Conservation (phyloP, 352 stramenopile genomes). For the Pythium folliculosum region DNA sequence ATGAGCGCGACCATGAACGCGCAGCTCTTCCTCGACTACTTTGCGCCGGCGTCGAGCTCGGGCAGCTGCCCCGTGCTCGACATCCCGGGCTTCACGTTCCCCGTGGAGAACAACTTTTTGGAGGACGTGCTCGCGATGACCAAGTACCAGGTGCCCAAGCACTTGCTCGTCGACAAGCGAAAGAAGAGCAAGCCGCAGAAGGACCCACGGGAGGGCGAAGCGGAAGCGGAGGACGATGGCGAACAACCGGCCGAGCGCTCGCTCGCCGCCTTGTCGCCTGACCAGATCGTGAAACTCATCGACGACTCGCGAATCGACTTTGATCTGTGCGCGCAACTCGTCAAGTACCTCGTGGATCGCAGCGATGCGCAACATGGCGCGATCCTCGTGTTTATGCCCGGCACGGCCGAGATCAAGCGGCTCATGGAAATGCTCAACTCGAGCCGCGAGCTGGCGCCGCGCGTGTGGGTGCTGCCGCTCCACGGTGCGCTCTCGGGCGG, state of each 20-base stretch:
- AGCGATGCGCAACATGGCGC: slow-evolving; percentile 36
- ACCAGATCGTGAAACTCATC: slow-evolving; percentile 65
- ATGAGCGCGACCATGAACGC: slow-evolving; percentile 97
- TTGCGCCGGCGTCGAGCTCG: slow-evolving; percentile 24
- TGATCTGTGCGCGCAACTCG: slow-evolving; percentile 86
- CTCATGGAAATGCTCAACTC: slow-evolving; percentile 70
- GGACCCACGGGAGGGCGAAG: slow-evolving; percentile 1
- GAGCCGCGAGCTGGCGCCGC: slow-evolving; percentile 28
- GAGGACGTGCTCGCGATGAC: slow-evolving; percentile 74
- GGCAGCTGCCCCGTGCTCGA: slow-evolving; percentile 65
- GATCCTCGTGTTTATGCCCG: slow-evolving; percentile 84
- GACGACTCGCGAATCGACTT: slow-evolving; percentile 95
- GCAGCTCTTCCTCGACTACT: slow-evolving; percentile 87
- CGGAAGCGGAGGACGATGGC: slow-evolving; percentile 30
- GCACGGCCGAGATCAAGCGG: slow-evolving; percentile 82
- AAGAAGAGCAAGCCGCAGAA: slow-evolving; percentile 31
- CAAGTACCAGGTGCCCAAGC: slow-evolving; percentile 60
- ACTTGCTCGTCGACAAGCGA: slow-evolving; percentile 58
- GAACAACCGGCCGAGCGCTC: slow-evolving; percentile 32
- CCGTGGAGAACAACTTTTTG: slow-evolving; percentile 75
- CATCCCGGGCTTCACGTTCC: slow-evolving; percentile 86
- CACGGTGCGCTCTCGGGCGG: slow-evolving; percentile 73
- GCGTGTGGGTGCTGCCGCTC: slow-evolving; percentile 70
- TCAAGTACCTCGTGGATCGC: slow-evolving; percentile 73
- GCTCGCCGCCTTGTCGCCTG: slow-evolving; percentile 36